Evolutionary conservation across 2,329 filamentous ascomycete species (phyloP), one percentile per base, ranked within the genome.

Genomic region (Bipolaris zeicola): DNA sequence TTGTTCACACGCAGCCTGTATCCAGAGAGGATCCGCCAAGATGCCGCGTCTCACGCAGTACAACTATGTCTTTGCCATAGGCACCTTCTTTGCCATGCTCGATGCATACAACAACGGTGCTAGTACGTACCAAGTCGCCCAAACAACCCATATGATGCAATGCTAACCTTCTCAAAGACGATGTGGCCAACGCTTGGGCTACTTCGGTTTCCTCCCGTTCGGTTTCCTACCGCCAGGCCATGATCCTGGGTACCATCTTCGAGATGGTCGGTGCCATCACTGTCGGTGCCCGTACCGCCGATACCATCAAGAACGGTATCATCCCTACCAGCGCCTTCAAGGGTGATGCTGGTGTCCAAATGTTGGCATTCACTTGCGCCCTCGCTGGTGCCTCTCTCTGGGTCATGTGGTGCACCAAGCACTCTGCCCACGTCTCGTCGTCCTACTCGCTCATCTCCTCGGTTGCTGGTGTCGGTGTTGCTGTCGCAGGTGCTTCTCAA

Each of bases 111-210:
- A 91, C 83, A 91, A 90, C 75, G 89, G 89, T 75, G 89, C 89
- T 68, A 91, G 88, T 90, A 79, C 78, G 87, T 84, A 26, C 14
- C 46, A 5, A 11, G 24, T 5, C 24, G 34, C 1, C 7, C 16
- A 5, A 6, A 28, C 10, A 14, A 14, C 2, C 11, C 28, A 10
- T 5, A 6, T 11, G 3, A 13, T 4, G 5, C 28, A 20, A 26
- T 34, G 41, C 60, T 67, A 49, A 71, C 55, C 51, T 31, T 31
- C 13, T 3, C 39, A n/a, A n/a, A 74, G 87, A 92, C 77, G 90
- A 93, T 89, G 90, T 94, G 55, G 90, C 90, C 71, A 94, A 94
- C 78, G 81, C 90, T 48, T 93, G 89, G 88, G 90, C 90, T 52
- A 93, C 90, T 66, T 89, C 85, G 68, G 89, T 93, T 57, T 92